Evolutionary conservation across 169 alveolate genomes (phyloP).

Genomic region (Toxoplasma gondii): DNA sequence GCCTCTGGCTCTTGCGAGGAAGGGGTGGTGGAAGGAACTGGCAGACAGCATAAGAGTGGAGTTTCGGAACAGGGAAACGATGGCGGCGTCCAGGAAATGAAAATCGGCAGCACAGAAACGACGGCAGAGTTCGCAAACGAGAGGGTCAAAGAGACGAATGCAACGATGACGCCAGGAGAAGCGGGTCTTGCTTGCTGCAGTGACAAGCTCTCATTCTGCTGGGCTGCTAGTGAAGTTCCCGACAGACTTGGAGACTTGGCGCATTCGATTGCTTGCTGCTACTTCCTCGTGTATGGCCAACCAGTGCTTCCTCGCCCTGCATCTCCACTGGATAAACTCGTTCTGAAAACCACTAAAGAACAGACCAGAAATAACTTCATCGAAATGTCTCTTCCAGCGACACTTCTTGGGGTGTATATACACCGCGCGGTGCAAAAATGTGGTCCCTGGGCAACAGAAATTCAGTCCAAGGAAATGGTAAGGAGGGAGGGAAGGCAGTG

Average conservation of each 20-base stretch:
- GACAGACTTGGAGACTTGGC: constrained; percentile 58
- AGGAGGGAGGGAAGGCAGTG: background rate
- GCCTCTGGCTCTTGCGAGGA: background rate
- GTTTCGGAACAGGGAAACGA: too few relatives aligned
- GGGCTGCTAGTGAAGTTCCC: constrained; percentile 54
- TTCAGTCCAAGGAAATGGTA: constrained; percentile 37
- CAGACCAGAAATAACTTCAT: constrained; percentile 45
- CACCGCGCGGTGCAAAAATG: constrained; percentile 65
- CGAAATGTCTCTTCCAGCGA: constrained; percentile 58
- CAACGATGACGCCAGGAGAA: background rate
- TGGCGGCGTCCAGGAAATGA: too few relatives aligned
- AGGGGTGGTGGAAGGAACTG: background rate
- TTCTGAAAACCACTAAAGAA: constrained; percentile 60
- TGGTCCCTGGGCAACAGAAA: constrained; percentile 45
- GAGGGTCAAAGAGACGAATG: background rate
- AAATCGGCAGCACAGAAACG: background rate
- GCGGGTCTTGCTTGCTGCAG: background rate
- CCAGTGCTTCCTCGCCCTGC: constrained; percentile 65
- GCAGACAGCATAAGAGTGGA: too few relatives aligned
- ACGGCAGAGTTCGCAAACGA: background rate
- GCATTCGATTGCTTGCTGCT: constrained; percentile 60
- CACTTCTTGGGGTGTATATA: constrained; percentile 63
- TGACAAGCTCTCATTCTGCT: constrained; percentile 16
- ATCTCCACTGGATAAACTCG: constrained; percentile 60
- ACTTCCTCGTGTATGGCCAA: constrained; percentile 64